Conservation (phyloP, 139 green algal genomes). For the Picochlorum sp. region DNA sequence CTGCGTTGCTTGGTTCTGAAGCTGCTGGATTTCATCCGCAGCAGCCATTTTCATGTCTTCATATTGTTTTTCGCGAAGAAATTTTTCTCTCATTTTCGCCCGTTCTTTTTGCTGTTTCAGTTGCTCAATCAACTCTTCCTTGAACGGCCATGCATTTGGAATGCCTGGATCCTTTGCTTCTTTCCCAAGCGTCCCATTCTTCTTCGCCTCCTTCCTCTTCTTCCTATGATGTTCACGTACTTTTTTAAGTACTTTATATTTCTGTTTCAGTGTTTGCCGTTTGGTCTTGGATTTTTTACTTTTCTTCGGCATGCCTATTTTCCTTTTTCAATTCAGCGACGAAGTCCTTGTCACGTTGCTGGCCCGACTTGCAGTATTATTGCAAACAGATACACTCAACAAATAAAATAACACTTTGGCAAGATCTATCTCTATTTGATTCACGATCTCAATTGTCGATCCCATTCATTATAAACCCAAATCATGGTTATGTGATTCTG, state of each 20-base stretch:
- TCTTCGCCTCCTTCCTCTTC: constrained; percentile 71
- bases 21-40: constrained; percentile 4
- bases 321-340: not conserved
- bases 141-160: constrained; percentile 86
- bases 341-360: not conserved
- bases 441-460: too few relatives aligned
- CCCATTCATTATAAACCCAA: too few relatives aligned
- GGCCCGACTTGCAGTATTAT: too few relatives aligned
- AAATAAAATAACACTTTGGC: not conserved
- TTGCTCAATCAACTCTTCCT: constrained; percentile 85
- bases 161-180: constrained; percentile 85
- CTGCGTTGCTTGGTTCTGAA: constrained; percentile 3
- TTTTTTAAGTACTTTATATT: constrained; percentile 88
- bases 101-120: constrained; percentile 66
- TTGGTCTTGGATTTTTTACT: constrained; percentile 85
- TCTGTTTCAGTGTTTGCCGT: constrained; percentile 78
- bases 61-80: not conserved
- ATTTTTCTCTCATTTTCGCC: too few relatives aligned
- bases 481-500: too few relatives aligned
- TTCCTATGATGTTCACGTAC: constrained; percentile 30
- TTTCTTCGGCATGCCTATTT: constrained; percentile 70
- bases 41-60: constrained; percentile 5
- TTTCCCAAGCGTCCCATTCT: constrained; percentile 50
- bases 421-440: too few relatives aligned
- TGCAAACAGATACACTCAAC: too few relatives aligned